Evolutionary conservation across 495 filamentous ascomycete species (phyloP).

Genomic region (Tuber aestivum): DNA sequence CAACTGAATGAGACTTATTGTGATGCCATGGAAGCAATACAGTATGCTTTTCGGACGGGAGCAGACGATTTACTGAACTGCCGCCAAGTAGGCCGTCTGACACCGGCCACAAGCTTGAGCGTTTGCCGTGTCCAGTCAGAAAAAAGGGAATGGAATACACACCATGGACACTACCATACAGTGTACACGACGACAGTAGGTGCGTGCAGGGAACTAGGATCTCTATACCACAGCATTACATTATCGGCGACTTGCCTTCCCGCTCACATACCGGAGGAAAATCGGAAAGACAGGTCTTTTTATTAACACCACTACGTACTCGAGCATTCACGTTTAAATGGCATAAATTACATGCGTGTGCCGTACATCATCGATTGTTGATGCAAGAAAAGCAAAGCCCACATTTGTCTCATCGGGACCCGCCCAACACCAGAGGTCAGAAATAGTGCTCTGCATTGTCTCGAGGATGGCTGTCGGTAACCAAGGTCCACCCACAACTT

Average conservation of each 20-base stretch:
- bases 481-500: constrained; percentile 26
- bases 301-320: constrained; percentile 7
- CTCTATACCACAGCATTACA: constrained; percentile 24
- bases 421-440: constrained; percentile 22
- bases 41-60: constrained; percentile 20
- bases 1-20: not conserved
- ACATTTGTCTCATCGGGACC: constrained; percentile 12
- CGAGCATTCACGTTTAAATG: constrained; percentile 23
- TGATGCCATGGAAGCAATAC: not conserved
- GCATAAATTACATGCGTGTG: constrained; percentile 10
- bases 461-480: constrained; percentile 33
- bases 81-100: constrained; percentile 34
- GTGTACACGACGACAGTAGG: constrained; percentile 4
- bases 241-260: constrained; percentile 21
- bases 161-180: constrained; percentile 19
- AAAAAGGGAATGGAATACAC: constrained; percentile 31
- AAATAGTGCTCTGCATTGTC: constrained; percentile 17
- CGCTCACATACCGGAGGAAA: constrained; percentile 14
- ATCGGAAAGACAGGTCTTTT: constrained; percentile 17
- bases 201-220: constrained; percentile 32
- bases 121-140: constrained; percentile 27
- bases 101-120: constrained; percentile 28
- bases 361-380: constrained; percentile 21
- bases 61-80: constrained; percentile 23
- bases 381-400: constrained; percentile 9